Base-by-base conservation (phyloP, 176 grass and related monocot species). In the Sorghum bicolor region DNA sequence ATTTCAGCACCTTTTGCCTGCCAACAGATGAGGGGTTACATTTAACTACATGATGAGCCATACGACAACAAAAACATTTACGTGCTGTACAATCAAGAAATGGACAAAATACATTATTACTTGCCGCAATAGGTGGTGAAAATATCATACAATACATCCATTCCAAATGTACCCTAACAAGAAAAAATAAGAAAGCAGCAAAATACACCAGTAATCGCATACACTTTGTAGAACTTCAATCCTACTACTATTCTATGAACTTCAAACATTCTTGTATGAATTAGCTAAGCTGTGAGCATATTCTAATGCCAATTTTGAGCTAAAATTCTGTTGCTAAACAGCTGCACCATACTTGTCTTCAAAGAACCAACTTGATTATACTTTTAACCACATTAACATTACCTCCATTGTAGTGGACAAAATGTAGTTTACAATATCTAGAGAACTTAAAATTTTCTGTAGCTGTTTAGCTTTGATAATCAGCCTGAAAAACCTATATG, bases 1-100 rank as follows among this genome's bases (percentile, higher is more conserved):
- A 92, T 94, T 71, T 99, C 96, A 86, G 89, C 91, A 88, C 88
- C 83, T 85, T 92, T 99, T 16, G 84, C 96, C 96, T 99, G 89
- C 67, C 58, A 88, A 94, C 7, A 64, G 76, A 81, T 64, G 22
- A 66, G 83, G 37, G 33, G n/a, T 24, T 19, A 66, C 30, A 39
- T 39, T 80, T 19, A 44, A 30, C 10, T 50, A 31, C 29, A 84
- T 13, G 28, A 40, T 28, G 52, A 67, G 17, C 26, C 37, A 81
- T 71, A 24, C 14, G 48, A 40, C 19, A 26, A 39, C 5, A 28
- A 60, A 48, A 80, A 4, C 8, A 74, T 40, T 31, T 50, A 58
- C 2, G 37, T 15, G 67, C 9, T 80, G 16, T 8, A 26, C 72
- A 22, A 6, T 17, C 33, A 68, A 69, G 25, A 80, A 70, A 75